Evolutionary conservation across 805 yeast species (phyloP), one percentile per base, ranked within the genome.

Genomic region (Saccharomycopsis lassenensis): DNA sequence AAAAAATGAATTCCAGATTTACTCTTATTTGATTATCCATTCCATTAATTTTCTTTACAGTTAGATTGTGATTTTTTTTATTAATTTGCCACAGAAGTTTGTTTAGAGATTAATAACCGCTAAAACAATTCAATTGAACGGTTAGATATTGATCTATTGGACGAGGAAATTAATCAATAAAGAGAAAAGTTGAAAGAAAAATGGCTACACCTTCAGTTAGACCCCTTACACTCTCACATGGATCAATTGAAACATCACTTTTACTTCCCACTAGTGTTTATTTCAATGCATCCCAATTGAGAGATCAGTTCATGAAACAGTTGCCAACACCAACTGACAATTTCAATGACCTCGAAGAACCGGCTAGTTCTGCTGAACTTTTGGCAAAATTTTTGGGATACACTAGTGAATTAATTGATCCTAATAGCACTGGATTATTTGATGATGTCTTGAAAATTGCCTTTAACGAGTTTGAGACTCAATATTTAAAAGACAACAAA

Each of bases 241-340:
- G 95, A 40, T 63, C 82, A 14, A 73, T 89, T 40, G 97, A 89
- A 64, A 85, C 86, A 57, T 79, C 89, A 15, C 64, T 89, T 36
- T 68, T 87, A 51, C 86, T 91, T 38, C 95, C 97, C 33, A 76
- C 91, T 26, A 71, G 75, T 39, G 67, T 77, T 37, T 80, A 82
- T 54, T 73, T 85, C 51, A 72, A 77, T 51, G 83, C 83, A 54
- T 78, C 89, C 41, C 95, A 87, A 61, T 69, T 91, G 49, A 81
- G 83, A 51, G 87, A 85, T 47, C 93, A 79, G 59, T 91, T 89
- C 57, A 64, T 62, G 52, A 81, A 82, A 54, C 62, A 76, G 15
- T 71, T 91, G 47, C 89, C 93, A 6, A 73, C 69, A 32, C 75
- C 75, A 28, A 80, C 95, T 29, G 95, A 84, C 53, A 91, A 80